Percentiles rank a stretch among this genome's conserved stretches.
phyloP scores from a whole-genome alignment of 345 rosid genomes.

The Salix arbutifolia region DNA sequence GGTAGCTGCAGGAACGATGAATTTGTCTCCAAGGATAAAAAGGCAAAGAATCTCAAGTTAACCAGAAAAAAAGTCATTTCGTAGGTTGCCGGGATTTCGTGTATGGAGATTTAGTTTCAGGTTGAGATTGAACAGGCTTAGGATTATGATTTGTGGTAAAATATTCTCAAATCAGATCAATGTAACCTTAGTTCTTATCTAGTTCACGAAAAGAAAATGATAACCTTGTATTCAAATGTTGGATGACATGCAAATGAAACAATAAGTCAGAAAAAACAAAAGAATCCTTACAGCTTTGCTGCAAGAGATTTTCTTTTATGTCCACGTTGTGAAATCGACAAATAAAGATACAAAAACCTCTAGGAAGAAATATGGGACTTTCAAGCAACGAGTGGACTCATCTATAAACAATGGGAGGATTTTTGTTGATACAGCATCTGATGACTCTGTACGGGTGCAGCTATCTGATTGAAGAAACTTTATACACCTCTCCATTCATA shows the following conservation, averaged over 20 bases:
- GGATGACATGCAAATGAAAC: neutral
- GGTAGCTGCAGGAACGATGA: conserved; percentile 19
- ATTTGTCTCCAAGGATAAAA: neutral
- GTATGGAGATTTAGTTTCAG: conserved; percentile 33
- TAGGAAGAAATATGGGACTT: neutral
- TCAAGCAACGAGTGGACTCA: neutral
- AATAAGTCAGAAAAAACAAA: neutral
- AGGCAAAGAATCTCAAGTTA: conserved; percentile 16
- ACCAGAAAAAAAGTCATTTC: conserved; percentile 39
- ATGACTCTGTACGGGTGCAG: neutral
- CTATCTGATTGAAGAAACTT: neutral
- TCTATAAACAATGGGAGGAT: neutral
- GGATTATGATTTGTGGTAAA: conserved; percentile 46
- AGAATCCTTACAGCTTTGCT: neutral
- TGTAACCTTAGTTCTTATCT: neutral
- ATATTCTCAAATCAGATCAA: conserved; percentile 8
- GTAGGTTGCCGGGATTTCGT: conserved; percentile 43
- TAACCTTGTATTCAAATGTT: neutral
- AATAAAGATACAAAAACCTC: neutral
- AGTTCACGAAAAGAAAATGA: neutral
- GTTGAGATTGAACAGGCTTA: conserved; percentile 33
- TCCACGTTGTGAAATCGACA: neutral
- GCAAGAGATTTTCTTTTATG: neutral
- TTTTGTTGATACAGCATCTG: neutral
- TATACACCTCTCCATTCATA: neutral